Evolutionary conservation across 2,329 filamentous ascomycete species (phyloP).

Genomic region (Sphaerostilbella broomeana): DNA sequence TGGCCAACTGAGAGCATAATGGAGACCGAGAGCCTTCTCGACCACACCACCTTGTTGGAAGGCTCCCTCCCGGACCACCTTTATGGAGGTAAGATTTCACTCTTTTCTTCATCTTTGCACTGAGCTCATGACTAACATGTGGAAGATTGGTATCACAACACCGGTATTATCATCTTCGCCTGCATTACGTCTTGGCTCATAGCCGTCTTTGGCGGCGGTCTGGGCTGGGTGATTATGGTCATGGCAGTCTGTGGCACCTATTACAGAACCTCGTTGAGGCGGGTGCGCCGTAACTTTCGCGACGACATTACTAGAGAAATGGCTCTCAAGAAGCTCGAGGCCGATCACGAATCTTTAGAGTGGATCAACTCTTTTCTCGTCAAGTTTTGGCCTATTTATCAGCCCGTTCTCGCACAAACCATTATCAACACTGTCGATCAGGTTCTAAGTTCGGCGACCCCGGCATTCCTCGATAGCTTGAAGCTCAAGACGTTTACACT

Average conservation of each 20-base stretch:
- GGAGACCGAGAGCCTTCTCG: constrained; percentile 64
- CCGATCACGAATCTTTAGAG: constrained; percentile 85
- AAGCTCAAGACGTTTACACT: constrained; percentile 90
- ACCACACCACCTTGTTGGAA: constrained; percentile 86
- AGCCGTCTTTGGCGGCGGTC: constrained; percentile 79
- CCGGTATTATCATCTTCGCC: constrained; percentile 87
- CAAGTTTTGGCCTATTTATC: constrained; percentile 99
- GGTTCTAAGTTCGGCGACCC: constrained; percentile 86
- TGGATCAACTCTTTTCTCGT: constrained; percentile 99
- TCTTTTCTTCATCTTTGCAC: too few species aligned
- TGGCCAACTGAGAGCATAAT: constrained; percentile 51
- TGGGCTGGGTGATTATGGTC: constrained; percentile 88
- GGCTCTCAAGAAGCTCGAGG: constrained; percentile 79
- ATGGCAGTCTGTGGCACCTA: constrained; percentile 92
- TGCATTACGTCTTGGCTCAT: constrained; percentile 87
- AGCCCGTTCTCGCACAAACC: constrained; percentile 84
- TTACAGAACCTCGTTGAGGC: constrained; percentile 89
- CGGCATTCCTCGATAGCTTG: constrained; percentile 86
- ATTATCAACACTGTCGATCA: constrained; percentile 94
- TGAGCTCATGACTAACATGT: constrained; percentile 9
- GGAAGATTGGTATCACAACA: constrained; percentile 97
- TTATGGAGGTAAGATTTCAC: constrained; percentile 63
- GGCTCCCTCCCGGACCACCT: constrained; percentile 78
- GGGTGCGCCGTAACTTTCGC: constrained; percentile 89
- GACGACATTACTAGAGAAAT: constrained; percentile 90